A percentile compares a stretch with the other conserved stretches of the same genome.
phyloP scores from a whole-genome alignment of 306 rosid species.

The Cicer yamashitae region DNA sequence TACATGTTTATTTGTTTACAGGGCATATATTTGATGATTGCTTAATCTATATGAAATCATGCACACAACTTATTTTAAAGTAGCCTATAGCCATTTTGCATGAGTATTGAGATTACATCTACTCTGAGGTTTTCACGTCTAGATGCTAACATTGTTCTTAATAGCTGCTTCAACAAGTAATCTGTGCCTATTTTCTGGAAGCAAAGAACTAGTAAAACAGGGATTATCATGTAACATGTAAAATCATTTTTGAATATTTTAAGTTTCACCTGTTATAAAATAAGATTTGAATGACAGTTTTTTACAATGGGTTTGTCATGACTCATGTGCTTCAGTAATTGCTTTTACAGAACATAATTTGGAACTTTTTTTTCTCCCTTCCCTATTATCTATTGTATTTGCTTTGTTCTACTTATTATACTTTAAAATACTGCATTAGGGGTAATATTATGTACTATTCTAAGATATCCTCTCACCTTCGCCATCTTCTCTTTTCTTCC shows the following conservation, averaged over 20 bases:
- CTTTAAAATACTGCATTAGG: not conserved
- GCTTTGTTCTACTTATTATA: slow-evolving; percentile 10
- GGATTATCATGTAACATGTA: not conserved
- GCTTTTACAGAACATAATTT: slow-evolving; percentile 9
- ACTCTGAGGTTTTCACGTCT: not conserved
- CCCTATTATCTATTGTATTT: not conserved
- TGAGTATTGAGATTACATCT: not conserved
- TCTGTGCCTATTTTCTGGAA: slow-evolving; percentile 15
- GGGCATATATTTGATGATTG: not conserved
- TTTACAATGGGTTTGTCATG: slow-evolving; percentile 18
- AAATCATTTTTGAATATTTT: not conserved
- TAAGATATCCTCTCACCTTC: slow-evolving; percentile 6
- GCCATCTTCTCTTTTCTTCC: not conserved
- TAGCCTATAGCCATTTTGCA: slow-evolving; percentile 4
- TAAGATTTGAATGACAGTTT: slow-evolving; percentile 13
- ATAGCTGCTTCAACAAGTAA: slow-evolving; percentile 24
- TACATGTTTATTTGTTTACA: slow-evolving; percentile 10
- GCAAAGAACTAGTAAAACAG: not conserved
- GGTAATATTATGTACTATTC: not conserved
- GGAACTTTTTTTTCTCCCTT: slow-evolving; percentile 4
- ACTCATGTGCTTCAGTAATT: slow-evolving; percentile 23
- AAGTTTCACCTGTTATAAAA: slow-evolving; percentile 1
- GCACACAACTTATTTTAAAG: not conserved
- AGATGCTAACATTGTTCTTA: slow-evolving; percentile 1
- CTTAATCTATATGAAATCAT: slow-evolving; percentile 2